phyloP scores from a whole-genome alignment of 306 rosid genomes.

The Quercus suber region DNA sequence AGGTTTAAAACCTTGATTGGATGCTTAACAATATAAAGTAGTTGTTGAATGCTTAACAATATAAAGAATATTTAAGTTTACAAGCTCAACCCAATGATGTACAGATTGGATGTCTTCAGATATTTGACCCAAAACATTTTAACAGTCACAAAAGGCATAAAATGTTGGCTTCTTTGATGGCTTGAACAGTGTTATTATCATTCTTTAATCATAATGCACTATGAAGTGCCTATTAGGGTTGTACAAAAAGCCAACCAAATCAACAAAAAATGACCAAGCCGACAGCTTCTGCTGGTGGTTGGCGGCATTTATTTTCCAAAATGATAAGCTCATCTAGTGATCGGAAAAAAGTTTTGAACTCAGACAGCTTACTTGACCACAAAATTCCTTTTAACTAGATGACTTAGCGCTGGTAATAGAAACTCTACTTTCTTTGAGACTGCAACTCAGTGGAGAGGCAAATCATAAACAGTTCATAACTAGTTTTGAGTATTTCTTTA shows the following conservation, averaged over 20 bases:
- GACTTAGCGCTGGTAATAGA: neutral
- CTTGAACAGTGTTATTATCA: neutral
- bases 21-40: no score
- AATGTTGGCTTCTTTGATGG: neutral
- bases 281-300: no score
- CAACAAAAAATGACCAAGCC: no score
- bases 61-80: no score
- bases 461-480: neutral
- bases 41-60: no score
- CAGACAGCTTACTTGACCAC: neutral
- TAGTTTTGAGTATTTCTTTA: conserved; percentile 23
- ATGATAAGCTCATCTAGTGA: no score
- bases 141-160: neutral
- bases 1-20: no score
- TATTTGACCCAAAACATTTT: neutral
- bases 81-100: neutral
- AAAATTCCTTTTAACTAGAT: neutral
- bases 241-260: no score
- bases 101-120: neutral
- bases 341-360: no score
- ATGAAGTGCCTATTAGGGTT: no score
- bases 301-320: no score
- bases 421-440: neutral
- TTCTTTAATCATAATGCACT: neutral
- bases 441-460: neutral